Base-by-base conservation (phyloP, 2,329 filamentous ascomycete species). In the Ascochyta koolunga region DNA sequence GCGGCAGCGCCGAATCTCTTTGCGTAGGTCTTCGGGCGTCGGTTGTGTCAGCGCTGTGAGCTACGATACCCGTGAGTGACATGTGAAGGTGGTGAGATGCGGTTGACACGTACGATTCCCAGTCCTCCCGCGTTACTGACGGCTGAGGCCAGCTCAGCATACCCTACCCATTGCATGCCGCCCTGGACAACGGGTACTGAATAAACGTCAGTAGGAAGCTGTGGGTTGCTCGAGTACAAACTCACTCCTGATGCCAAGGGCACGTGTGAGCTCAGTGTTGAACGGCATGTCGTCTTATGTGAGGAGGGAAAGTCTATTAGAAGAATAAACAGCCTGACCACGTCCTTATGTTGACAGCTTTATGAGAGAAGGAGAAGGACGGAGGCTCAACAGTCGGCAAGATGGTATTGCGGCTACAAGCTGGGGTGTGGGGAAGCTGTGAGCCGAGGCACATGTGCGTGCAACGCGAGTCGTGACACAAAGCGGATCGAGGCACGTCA, bases 31-130 rank as follows among this genome's bases (percentile, higher is more conserved):
- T 76, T 92, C 90, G 41, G 95, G 93, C 15, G 90, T 89, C 29
- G 95, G 90, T 84, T 96, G 96, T 48, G 96, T 98, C 70, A 98
- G 87, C 41, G 89, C 90, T 25, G 90, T 95, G 76, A 95, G 83
- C 74, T 77, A 13, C 27, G 15, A 13, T 29, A 2, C 27, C 2
- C 2, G 27, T 29, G 10, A 29, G 27, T 29, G 27, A 29, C 11
- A 4, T 13, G 27, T 29, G 27, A 29, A 29, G 27, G 27, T 5
- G 27, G 27, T 29, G 13, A 9, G 27, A 29, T 13, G 37, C 13
- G 19, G 19, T 21, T 37, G 36, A 38, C 27, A 31, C 61, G 31
- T 71, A 80, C 76, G 71, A 95, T 87, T 68, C 90, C 90, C 49
- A 95, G 82, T 41, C 89, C 90, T 62, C 90, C 90, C n/a, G 90